Evolutionary conservation across 495 filamentous ascomycete genomes (phyloP).

Genomic region (Aspergillus avenaceus): DNA sequence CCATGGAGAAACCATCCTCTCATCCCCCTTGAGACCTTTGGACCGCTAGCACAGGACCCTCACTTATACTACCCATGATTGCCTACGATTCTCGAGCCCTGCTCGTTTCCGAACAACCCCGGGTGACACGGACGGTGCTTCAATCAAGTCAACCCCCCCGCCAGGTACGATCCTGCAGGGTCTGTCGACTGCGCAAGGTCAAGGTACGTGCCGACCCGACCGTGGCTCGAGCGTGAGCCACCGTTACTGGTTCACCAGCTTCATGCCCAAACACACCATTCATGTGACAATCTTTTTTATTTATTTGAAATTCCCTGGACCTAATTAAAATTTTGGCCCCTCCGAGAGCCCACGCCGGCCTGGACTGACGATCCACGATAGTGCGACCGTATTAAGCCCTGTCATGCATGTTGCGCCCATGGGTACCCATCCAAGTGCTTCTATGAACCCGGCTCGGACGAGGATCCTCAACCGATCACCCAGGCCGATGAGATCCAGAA

Average conservation of each 20-base stretch:
- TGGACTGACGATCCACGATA: constrained; percentile 14
- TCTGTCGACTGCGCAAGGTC: constrained; percentile 44
- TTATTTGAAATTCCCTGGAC: neutral
- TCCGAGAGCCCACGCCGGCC: neutral
- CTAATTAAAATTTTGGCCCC: no score
- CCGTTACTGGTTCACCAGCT: no score
- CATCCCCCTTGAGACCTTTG: constrained; percentile 9
- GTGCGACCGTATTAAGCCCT: constrained; percentile 45
- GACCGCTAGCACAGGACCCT: neutral
- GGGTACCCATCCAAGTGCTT: constrained; percentile 44
- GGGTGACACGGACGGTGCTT: constrained; percentile 19
- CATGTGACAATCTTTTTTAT: no score
- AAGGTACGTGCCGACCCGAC: constrained; percentile 30
- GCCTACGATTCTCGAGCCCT: constrained; percentile 17
- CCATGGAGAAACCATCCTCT: constrained; percentile 18
- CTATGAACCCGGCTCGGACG: constrained; percentile 33
- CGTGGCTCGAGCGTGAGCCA: neutral
- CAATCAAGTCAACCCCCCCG: constrained; percentile 18
- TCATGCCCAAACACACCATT: no score
- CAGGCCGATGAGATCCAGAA: constrained; percentile 44
- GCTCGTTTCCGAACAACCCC: constrained; percentile 21
- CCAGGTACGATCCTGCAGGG: constrained; percentile 43
- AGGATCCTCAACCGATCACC: constrained; percentile 35
- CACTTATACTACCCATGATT: constrained; percentile 17
- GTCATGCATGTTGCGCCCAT: constrained; percentile 45